Evolutionary conservation across 2,329 filamentous ascomycete genomes (phyloP), one percentile per base, ranked within the genome.

Genomic region (Pyricularia sp.): DNA sequence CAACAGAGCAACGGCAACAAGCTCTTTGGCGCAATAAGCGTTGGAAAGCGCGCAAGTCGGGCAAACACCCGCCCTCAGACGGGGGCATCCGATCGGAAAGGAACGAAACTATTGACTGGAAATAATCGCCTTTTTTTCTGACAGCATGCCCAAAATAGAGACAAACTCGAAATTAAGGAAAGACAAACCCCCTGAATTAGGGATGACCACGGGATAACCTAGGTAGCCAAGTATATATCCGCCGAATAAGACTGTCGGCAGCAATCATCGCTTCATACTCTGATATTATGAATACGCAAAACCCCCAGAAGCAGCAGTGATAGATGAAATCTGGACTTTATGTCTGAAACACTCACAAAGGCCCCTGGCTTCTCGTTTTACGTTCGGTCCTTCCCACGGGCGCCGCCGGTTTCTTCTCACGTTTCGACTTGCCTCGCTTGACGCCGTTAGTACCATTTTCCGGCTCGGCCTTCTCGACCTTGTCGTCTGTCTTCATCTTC

Each of bases 331-430:
- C 28, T 26, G 6, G 6, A 10, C 59, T 23, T 17, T 23, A 3
- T 26, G 59, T 26, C 25, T 10, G 59, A 63, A 28, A 63, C 17
- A 14, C 63, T 70, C 69, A 28, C 26, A 66, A 71, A 4, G 70
- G 73, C 3, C 76, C 78, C 69, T 81, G 79, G 70, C 79, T 81
- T 67, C 79, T 76, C 1, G 79, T 81, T 74, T 79, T 80, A 26
- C 79, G 75, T 12, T 75, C 75, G 4, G 79, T 79, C 69, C 72
- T 73, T 17, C 79, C 79, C 7, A 78, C 76, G 0, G 75, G 70
- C 12, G 74, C 72, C 6, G 73, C 67, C 3, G 69, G 63, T 30
- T 76, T 75, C 72, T 76, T 76, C 69, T 76, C 73, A n/a, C 68
- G 67, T 69, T 72, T 73, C 64, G 63, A 64, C 69, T 67, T 71